Percentiles rank a stretch among this genome's conserved stretches.
These are phyloP conservation scores for Monosporascus sp. DNA, from an alignment of 2,329 filamentous ascomycete species.

Conservation along the genomic window DNA sequence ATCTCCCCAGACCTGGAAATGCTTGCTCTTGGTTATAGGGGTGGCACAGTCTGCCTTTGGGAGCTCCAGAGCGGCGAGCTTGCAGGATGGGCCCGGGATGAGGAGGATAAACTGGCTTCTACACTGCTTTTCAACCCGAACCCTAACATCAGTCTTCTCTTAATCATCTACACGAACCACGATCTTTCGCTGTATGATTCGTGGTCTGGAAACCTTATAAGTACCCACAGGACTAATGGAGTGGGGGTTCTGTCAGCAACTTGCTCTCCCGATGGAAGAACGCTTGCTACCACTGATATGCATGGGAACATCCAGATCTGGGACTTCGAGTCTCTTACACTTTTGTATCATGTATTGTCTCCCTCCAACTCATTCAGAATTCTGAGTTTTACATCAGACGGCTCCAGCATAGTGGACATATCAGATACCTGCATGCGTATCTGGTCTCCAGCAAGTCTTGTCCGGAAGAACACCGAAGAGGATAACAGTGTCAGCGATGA, in stretches of 20 bases:
- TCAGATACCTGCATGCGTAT: constrained; percentile 15
- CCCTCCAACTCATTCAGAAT: constrained; percentile 10
- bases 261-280: constrained; percentile 15
- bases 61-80: constrained; percentile 11
- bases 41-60: constrained; percentile 16
- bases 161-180: constrained; percentile 15
- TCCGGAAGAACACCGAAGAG: constrained; percentile 15
- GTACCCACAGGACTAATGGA: constrained; percentile 1
- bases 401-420: constrained; percentile 14
- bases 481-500: constrained; percentile 13
- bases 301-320: constrained; percentile 14
- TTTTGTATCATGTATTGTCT: constrained; percentile 13
- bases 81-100: constrained; percentile 16
- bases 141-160: constrained; percentile 11
- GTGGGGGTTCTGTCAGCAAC: constrained; percentile 8
- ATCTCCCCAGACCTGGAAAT: constrained; percentile 16
- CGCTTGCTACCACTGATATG: constrained; percentile 12
- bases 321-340: constrained; percentile 17
- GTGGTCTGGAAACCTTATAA: constrained; percentile 9
- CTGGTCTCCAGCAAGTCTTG: constrained; percentile 17
- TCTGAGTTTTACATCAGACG: constrained; percentile 15
- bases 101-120: constrained; percentile 3
- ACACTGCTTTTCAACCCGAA: constrained; percentile 19
- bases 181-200: constrained; percentile 14
- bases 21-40: constrained; percentile 13